These are phyloP conservation scores for Trebouxia sp. DNA, from an alignment of 139 green algal species.

Conservation along the genomic window DNA sequence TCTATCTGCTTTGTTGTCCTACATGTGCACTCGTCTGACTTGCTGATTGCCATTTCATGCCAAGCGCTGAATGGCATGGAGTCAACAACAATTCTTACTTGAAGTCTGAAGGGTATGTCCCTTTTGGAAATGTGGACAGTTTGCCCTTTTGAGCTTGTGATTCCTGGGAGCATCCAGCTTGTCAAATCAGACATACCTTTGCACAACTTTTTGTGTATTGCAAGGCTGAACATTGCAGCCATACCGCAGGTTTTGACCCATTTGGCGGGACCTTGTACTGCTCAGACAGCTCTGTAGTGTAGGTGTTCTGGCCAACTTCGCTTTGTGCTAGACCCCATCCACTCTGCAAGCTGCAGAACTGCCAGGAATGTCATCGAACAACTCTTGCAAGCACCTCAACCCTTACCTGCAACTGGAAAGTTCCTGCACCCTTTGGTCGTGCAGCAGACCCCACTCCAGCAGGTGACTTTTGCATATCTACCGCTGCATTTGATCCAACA, in stretches of 20 bases:
- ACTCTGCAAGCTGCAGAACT: not conserved
- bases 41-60: too few species aligned
- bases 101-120: constrained; percentile 3
- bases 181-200: too few species aligned
- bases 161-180: too few species aligned
- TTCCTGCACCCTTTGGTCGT: not conserved
- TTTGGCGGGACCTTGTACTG: not conserved
- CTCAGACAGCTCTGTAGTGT: not conserved
- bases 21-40: too few species aligned
- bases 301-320: not conserved
- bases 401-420: not conserved
- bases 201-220: too few species aligned
- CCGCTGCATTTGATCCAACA: too few species aligned
- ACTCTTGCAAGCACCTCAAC: too few species aligned
- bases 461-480: too few species aligned
- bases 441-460: not conserved
- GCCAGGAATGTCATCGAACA: too few species aligned
- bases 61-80: too few species aligned
- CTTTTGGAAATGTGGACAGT: not conserved
- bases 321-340: not conserved
- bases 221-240: not conserved
- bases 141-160: not conserved
- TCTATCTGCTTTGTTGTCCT: constrained; percentile 2
- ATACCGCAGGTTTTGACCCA: not conserved
- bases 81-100: not conserved